A percentile compares a stretch with the other conserved stretches of the same genome.
These are phyloP conservation scores for Lipomyces anomalus DNA, from an alignment of 805 yeast genomes.

Conservation along the genomic window DNA sequence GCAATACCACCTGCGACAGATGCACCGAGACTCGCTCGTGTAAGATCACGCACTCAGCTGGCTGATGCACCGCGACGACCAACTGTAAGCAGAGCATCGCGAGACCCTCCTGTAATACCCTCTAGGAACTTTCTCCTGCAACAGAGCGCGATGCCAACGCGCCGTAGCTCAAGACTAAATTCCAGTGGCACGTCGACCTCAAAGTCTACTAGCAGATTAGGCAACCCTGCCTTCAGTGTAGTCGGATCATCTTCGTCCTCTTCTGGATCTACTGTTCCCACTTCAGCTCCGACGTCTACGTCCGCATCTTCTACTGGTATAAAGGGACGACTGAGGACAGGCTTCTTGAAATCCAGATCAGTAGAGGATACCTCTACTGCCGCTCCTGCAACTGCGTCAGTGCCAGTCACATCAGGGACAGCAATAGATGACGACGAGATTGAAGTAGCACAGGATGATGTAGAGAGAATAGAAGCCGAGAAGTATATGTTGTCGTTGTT, in stretches of 20 bases:
- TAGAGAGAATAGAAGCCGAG: constrained; percentile 20
- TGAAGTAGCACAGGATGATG: constrained; percentile 17
- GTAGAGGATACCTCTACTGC: not conserved
- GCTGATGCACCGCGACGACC: not conserved
- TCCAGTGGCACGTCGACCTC: constrained; percentile 1
- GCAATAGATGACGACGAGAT: not conserved
- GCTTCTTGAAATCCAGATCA: not conserved
- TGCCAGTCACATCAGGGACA: not conserved
- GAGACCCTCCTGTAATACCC: too few species aligned
- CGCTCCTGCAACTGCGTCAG: not conserved
- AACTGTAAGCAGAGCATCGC: not conserved
- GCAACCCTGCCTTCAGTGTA: too few species aligned
- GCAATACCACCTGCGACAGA: not conserved
- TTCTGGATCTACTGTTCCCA: not conserved
- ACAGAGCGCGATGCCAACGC: constrained; percentile 2
- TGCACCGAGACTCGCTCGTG: not conserved
- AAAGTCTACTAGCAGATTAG: not conserved
- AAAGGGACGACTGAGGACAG: not conserved
- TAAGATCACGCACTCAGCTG: not conserved
- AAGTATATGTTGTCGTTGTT: constrained; percentile 16
- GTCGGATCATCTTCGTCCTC: not conserved
- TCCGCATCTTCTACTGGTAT: not conserved
- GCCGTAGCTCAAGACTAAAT: constrained; percentile 12
- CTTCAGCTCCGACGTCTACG: not conserved
- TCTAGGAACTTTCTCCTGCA: too few species aligned